Evolutionary conservation across 2,329 filamentous ascomycete species (phyloP), one percentile per base, ranked within the genome.

Genomic region (Amauroascus niger): DNA sequence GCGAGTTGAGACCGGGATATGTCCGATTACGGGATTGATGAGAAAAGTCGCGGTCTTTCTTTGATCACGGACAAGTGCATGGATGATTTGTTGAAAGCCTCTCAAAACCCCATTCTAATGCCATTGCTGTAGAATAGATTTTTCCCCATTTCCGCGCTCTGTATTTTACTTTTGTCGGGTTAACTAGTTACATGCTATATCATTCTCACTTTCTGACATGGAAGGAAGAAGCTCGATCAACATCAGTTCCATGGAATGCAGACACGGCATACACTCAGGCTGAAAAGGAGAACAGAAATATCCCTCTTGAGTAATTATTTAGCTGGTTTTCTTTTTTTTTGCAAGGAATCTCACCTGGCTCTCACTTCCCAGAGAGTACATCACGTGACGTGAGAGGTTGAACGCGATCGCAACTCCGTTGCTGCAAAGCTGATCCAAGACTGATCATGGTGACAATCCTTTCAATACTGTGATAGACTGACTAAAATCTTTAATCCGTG

Each of bases 111-210:
- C 11, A 16, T 28, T 16, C 22, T 43, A 24, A 41, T 50, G 39
- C 37, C 39, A 44, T 16, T 30, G 28, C 44, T 51, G 49, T 44
- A 43, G 49, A 43, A 43, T 51, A 51, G 49, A 51, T 51, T 44
- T 33, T 51, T 16, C 22, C n/a, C n/a, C n/a, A 28, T 24, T 51
- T 44, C 18, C n/a, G n/a, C 18, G 39, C 33, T 35, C 26, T 51
- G 37, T 51, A 41, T 51, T 33, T 35, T 44, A 41, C 11, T 16
- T 44, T 33, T n/a, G n/a, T n/a, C n/a, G n/a, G n/a, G n/a, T n/a
- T n/a, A n/a, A n/a, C n/a, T n/a, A n/a, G n/a, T n/a, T n/a, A n/a
- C n/a, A n/a, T n/a, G 41, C 7, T 51, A 43, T 20, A 24, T 44
- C 28, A 9, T 30, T 41, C 9, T 37, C 45, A 30, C 30, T 14